A percentile compares a stretch with the other conserved stretches of the same genome.
phyloP scores from a whole-genome alignment of 176 grass and related monocot genomes.

The Avena sativa region DNA sequence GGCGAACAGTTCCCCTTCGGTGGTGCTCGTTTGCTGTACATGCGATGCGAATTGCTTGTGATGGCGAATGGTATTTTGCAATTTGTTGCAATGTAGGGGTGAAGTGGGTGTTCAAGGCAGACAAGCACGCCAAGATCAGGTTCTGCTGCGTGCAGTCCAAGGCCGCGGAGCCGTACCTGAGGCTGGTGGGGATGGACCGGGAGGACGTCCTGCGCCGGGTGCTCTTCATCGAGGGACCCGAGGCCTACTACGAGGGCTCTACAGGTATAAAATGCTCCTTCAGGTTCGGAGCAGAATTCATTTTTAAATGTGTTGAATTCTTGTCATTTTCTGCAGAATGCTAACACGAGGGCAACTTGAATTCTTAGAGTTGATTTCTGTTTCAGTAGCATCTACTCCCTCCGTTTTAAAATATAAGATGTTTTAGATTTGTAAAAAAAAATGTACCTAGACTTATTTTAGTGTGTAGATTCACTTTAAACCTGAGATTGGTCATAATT shows the following conservation, averaged over 20 bases:
- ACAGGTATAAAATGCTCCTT: slow-evolving; percentile 49
- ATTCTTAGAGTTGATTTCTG: background rate
- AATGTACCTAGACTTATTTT: too few species aligned
- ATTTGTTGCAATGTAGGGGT: slow-evolving; percentile 61
- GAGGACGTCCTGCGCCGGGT: slow-evolving; percentile 83
- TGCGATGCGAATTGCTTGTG: background rate
- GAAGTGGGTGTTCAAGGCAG: slow-evolving; percentile 77
- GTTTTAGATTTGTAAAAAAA: too few species aligned
- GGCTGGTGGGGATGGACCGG: slow-evolving; percentile 69
- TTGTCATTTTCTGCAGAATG: slow-evolving; percentile 6
- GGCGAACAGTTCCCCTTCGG: background rate
- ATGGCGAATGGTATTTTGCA: background rate
- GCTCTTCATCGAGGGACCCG: slow-evolving; percentile 84
- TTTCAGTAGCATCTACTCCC: background rate
- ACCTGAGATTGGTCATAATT: too few species aligned
- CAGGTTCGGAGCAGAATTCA: background rate
- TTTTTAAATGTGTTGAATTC: background rate
- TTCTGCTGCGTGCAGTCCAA: slow-evolving; percentile 96
- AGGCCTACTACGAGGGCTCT: slow-evolving; percentile 82
- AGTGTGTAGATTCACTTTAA: too few species aligned
- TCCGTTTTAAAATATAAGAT: too few species aligned
- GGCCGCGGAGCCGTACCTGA: slow-evolving; percentile 86
- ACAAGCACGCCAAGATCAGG: slow-evolving; percentile 88
- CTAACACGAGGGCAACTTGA: background rate
- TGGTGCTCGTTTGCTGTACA: background rate